A percentile compares a stretch with the other conserved stretches of the same genome.
Conservation (phyloP, 306 rosid genomes). For the Abrus precatorius region DNA sequence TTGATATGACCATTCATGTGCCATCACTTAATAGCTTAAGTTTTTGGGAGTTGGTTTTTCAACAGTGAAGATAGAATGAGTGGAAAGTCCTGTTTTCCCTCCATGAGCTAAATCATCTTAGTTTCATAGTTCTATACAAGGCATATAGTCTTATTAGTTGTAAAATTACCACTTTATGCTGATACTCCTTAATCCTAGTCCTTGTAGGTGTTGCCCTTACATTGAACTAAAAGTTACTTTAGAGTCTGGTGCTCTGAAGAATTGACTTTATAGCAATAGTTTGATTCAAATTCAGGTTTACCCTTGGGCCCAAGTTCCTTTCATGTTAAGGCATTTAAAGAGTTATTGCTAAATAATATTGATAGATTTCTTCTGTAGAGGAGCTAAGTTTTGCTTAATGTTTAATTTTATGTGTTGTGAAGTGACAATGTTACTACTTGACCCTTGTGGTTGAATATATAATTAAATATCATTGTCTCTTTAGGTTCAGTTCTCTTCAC, state of each 20-base stretch:
- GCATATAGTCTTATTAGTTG: background rate
- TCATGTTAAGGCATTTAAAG: constrained; percentile 8
- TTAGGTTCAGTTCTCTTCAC: constrained; percentile 41
- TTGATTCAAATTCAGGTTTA: constrained; percentile 24
- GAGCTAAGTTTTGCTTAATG: background rate
- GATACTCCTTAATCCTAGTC: background rate
- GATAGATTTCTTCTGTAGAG: background rate
- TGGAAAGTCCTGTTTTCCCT: background rate
- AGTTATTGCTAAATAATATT: constrained; percentile 2
- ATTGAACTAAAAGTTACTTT: background rate
- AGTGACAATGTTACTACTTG: background rate
- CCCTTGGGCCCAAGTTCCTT: constrained; percentile 1
- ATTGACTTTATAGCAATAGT: constrained; percentile 4
- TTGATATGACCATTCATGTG: background rate
- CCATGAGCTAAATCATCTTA: background rate
- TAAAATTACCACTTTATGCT: background rate
- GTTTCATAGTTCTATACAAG: constrained; percentile 19
- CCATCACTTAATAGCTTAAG: background rate
- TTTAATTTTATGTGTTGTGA: background rate
- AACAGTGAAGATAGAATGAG: background rate
- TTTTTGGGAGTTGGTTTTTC: background rate
- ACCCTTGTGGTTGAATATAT: constrained; percentile 16
- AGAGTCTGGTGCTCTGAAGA: background rate
- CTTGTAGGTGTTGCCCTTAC: constrained; percentile 6
- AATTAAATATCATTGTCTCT: constrained; percentile 28